Conservation (phyloP, 2,329 filamentous ascomycete species). For the Rhytidhysteron rufulum region DNA sequence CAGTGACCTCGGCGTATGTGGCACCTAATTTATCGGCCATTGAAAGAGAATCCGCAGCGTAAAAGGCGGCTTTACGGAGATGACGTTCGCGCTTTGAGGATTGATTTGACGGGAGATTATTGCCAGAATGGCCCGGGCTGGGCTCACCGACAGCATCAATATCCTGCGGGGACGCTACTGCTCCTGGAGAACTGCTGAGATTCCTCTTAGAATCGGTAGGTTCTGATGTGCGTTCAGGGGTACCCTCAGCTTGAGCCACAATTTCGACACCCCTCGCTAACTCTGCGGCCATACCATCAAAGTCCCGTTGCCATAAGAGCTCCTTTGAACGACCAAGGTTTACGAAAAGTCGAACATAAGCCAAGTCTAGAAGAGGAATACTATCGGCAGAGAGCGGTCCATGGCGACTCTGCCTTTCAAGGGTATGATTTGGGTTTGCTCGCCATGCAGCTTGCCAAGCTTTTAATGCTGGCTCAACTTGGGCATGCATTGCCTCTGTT, state of each 20-base stretch:
- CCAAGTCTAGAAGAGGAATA: constrained; percentile 84
- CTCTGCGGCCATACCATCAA: constrained; percentile 86
- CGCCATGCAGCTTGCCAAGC: constrained; percentile 95
- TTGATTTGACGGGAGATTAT: constrained; percentile 34
- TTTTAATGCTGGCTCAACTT: constrained; percentile 88
- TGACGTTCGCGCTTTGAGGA: constrained; percentile 78
- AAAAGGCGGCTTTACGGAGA: constrained; percentile 89
- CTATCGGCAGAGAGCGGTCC: constrained; percentile 86
- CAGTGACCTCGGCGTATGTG: constrained; percentile 78
- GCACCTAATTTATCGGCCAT: constrained; percentile 85
- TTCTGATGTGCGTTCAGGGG: constrained; percentile 43
- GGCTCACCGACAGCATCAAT: constrained; percentile 18
- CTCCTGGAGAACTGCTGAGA: constrained; percentile 12
- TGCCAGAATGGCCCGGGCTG: constrained; percentile 30
- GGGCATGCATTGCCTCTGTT: constrained; percentile 91
- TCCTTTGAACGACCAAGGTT: constrained; percentile 91
- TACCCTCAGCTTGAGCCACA: constrained; percentile 66
- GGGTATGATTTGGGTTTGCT: constrained; percentile 76
- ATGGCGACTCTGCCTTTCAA: constrained; percentile 81
- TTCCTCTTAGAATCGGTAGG: constrained; percentile 23
- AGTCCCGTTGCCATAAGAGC: constrained; percentile 90
- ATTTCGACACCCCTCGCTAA: constrained; percentile 74
- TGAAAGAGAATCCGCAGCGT: constrained; percentile 84
- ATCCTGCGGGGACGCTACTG: constrained; percentile 25
- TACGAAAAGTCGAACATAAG: constrained; percentile 88